Base-by-base conservation (phyloP, 352 stramenopile genomes). In the Phytophthora brassicae region DNA sequence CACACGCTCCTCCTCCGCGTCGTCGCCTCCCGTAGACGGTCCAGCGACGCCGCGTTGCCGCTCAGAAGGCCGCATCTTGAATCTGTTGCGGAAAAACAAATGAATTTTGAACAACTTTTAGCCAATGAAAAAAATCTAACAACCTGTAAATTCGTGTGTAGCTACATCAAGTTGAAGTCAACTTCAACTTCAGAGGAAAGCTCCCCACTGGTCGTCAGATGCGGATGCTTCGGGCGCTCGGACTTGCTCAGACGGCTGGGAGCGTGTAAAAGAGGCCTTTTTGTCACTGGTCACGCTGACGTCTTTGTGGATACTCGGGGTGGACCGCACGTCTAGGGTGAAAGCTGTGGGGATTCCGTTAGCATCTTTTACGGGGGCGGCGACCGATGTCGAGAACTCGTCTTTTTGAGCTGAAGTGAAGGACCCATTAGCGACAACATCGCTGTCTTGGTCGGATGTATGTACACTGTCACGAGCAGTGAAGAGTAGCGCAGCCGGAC, bases 1-100 rank as follows among this genome's bases (percentile, higher is more conserved):
- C n/a, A 94, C 82, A 35, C 68, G 55, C 38, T 88, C 73, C 23
- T 63, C 64, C 2, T 74, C 67, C 1, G 54, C 63, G 16, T 69
- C 53, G 23, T 63, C 58, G 8, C 43, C 44, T 19, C 28, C 45
- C 12, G 44, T 43, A 50, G 48, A 11, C 12, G 44, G 14, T 2
- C 29, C 36, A 6, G 48, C 24, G 22, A 24, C 36, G 4, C 28
- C 46, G 16, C 45, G 53, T 36, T 26, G 33, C 47, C 44, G 35
- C 33, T 66, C 49, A 3, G 35, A 43, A 22, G 48, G 55, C 24
- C 46, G 54, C 58, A 68, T 66, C 43, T 53, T 55, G 26, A 17
- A 70, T 66, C 48, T 65, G 55, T 65, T 69, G 26, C 45, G n/a
- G 45, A 43, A 31, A 39, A 52, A 31, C 8, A 60, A n/a, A 43